Conservation (phyloP, 331 rosid genomes). For the Rosa hybrid region DNA sequence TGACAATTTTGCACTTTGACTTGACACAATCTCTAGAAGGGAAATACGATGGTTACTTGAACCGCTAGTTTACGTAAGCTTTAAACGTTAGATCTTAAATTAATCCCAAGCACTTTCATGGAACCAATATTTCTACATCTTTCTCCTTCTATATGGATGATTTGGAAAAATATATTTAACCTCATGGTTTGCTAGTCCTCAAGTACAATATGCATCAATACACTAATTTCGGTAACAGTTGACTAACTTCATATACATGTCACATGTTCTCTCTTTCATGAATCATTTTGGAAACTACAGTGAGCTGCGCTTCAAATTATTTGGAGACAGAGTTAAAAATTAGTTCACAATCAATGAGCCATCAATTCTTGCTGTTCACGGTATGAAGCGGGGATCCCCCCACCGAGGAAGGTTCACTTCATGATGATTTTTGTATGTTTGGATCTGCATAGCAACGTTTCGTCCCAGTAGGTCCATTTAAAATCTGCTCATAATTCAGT, state of each 20-base stretch:
- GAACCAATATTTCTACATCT: no score
- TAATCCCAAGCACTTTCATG: no score
- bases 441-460: neutral
- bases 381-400: slow-evolving; percentile 9
- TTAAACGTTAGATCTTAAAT: no score
- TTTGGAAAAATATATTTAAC: no score
- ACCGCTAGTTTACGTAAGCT: slow-evolving; percentile 15
- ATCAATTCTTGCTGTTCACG: neutral
- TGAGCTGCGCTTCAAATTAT: slow-evolving; percentile 29
- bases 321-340: slow-evolving; percentile 36
- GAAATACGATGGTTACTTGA: slow-evolving; percentile 27
- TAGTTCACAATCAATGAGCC: slow-evolving; percentile 39
- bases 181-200: no score
- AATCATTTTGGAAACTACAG: slow-evolving; percentile 24
- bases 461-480: neutral
- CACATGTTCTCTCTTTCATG: slow-evolving; percentile 11
- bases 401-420: slow-evolving; percentile 16
- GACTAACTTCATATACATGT: neutral
- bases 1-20: slow-evolving; percentile 18
- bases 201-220: no score
- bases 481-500: slow-evolving; percentile 16
- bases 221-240: no score
- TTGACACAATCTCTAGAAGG: slow-evolving; percentile 23
- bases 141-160: no score
- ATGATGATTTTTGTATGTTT: neutral